Percentiles rank a stretch among this genome's conserved stretches.
Conservation (phyloP, 1,284 basidiomycete species). For the Erythrobasidium hasegawianum region DNA sequence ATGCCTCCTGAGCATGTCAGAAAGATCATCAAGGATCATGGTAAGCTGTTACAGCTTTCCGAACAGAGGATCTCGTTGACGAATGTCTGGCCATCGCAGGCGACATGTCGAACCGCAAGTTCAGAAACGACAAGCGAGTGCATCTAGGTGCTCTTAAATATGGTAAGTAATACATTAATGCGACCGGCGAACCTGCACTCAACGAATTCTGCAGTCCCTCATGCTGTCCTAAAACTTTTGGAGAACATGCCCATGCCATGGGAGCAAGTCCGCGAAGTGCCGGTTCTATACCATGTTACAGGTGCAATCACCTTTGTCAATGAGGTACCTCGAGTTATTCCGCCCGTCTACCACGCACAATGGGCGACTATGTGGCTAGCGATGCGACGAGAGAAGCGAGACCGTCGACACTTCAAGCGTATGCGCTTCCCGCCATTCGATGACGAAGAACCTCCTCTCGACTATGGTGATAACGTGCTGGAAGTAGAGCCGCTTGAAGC, state of each 20-base stretch:
- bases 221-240: conserved; percentile 97
- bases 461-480: conserved; percentile 97
- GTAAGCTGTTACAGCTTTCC: conserved; percentile 51
- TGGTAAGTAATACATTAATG: conserved; percentile 31
- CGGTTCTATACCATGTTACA: conserved; percentile 96
- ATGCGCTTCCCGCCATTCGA: conserved; percentile 99
- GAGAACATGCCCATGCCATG: conserved; percentile 99
- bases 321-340: conserved; percentile 92
- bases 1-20: conserved; percentile 79
- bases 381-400: conserved; percentile 97
- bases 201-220: conserved; percentile 64
- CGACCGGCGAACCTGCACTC: not conserved
- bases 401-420: conserved; percentile 97
- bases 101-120: conserved; percentile 54
- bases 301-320: conserved; percentile 99
- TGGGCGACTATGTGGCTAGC: conserved; percentile 99
- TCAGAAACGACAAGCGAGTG: conserved; percentile 97
- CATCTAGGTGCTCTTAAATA: conserved; percentile 98
- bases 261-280: conserved; percentile 98
- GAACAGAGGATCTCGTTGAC: not conserved
- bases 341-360: conserved; percentile 97
- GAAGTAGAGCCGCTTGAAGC: conserved; percentile 98
- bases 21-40: conserved; percentile 97
- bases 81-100: conserved; percentile 12
- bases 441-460: conserved; percentile 96